Base-by-base conservation (phyloP, 495 filamentous ascomycete genomes). In the Hypoxylon perforatum region DNA sequence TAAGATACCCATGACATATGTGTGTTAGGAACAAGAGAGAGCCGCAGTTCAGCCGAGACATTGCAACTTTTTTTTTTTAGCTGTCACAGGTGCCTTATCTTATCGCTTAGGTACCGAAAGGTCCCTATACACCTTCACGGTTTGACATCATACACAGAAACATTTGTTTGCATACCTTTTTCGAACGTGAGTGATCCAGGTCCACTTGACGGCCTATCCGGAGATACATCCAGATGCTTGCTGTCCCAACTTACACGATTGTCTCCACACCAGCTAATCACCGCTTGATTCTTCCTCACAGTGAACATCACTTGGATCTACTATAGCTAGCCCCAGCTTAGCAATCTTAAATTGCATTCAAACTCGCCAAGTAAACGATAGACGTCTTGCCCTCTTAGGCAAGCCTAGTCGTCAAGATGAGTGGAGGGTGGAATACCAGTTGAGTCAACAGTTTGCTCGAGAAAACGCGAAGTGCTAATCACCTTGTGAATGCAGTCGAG, bases 401-500 rank as follows among this genome's bases (percentile, higher is more conserved):
- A 65, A 64, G 53, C 38, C 48, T 23, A 48, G 44, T 46, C 61
- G 47, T n/a, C 57, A 83, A 75, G 58, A 86, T 85, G 83, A 85
- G 84, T 77, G 83, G 82, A 38, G 83, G 83, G 48, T 86, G 84
- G 84, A 85, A 86, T 74, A 85, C 83, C 39, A 85, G 83, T 85
- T 69, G 73, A 71, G 79, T 72, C 51, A 15, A 61, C 46, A 14
- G 19, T 30, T 30, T 61, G 33, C 22, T 35, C 12, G 36, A 38
- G 21, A 10, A 42, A 25, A 35, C 25, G 25, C 3, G 22, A 22
- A 63, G n/a, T 44, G 65, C 75, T 77, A 63, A 76, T 62, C 85
- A 86, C n/a, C n/a, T n/a, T 67, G 53, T 46, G 63, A 53, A 47
- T 65, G 88, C 86, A 75, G 96, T 98, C 73, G 94, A 98, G 78